Evolutionary conservation across 2,329 filamentous ascomycete genomes (phyloP), one percentile per base, ranked within the genome.

Genomic region (Xylaria multiplex): DNA sequence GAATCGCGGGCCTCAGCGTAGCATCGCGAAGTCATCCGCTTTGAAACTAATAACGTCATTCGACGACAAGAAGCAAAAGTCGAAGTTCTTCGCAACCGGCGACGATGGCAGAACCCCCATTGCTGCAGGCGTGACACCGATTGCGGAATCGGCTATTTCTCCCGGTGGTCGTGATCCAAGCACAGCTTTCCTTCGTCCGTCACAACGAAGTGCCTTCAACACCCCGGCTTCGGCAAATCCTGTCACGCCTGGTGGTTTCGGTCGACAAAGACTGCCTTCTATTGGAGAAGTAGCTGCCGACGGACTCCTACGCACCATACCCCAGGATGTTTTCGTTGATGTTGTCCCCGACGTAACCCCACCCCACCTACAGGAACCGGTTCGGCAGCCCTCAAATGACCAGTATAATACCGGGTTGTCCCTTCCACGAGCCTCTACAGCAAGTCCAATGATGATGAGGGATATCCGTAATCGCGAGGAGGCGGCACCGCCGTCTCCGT

Each of bases 41-140:
- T 82, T 98, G 66, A 97, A 96, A 77, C 86, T 98, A 1, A 96
- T 98, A 73, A 98, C 96, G 0, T 90, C 91, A 0, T 98, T 99
- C 74, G 91, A 89, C 7, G 87, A 89, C 54, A 83, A 83, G 52
- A 81, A 80, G 4, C 81, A 83, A 24, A 89, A 90, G 68, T 87
- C 89, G 59, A 89, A 88, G 78, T 89, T 92, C 79, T 88, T 90
- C 71, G 81, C 82, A 0, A 77, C 81, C 45, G 80, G 78, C 6
- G 87, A 89, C 56, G 86, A 84, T 42, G 86, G 86, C 8, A 83
- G 82, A 70, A 97, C 93, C 0, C 93, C 93, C 0, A 91, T 93
- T 70, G 91, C 91, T 9, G 90, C 89, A 1, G 93, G 91, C n/a
- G 86, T 92, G 0, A 98, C 95, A 0, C 95, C 95, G 0, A 97